A percentile compares a stretch with the other conserved stretches of the same genome.
Evolutionary conservation across 257 asterid genomes (phyloP).

Genomic region (Solanum clarkiae): DNA sequence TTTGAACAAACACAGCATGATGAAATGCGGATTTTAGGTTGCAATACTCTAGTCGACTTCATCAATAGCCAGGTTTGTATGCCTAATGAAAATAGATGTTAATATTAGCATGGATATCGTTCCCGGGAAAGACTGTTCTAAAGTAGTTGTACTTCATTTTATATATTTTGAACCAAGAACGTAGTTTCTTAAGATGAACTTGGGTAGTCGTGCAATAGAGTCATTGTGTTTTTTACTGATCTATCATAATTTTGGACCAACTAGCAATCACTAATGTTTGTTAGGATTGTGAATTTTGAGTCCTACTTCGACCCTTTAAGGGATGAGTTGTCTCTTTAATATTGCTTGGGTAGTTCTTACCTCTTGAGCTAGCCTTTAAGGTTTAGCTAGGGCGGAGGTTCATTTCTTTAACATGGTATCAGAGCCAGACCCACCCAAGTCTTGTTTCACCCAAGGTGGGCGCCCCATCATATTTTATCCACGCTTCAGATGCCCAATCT

Average conservation of each 20-base stretch:
- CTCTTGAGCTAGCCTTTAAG: neutral
- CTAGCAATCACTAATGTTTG: neutral
- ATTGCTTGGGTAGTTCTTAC: neutral
- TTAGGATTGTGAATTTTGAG: neutral
- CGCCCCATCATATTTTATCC: neutral
- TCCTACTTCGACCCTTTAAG: neutral
- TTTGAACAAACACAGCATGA: conserved; percentile 27
- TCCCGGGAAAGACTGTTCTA: neutral
- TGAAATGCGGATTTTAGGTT: conserved; percentile 37
- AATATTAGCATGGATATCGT: neutral
- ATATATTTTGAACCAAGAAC: neutral
- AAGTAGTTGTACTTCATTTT: neutral
- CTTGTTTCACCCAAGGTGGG: neutral
- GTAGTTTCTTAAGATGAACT: neutral
- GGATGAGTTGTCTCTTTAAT: neutral
- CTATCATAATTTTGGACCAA: neutral
- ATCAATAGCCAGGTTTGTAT: conserved; percentile 28
- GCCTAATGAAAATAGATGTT: neutral
- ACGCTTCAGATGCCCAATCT: neutral
- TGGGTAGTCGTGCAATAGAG: neutral
- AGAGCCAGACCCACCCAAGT: neutral
- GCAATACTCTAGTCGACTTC: conserved; percentile 31
- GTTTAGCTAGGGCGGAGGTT: neutral
- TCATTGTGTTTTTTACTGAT: neutral
- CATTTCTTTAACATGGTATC: neutral